A percentile compares a stretch with the other conserved stretches of the same genome.
Conservation (phyloP, 2,329 filamentous ascomycete species). For the Cordyceps javanica region DNA sequence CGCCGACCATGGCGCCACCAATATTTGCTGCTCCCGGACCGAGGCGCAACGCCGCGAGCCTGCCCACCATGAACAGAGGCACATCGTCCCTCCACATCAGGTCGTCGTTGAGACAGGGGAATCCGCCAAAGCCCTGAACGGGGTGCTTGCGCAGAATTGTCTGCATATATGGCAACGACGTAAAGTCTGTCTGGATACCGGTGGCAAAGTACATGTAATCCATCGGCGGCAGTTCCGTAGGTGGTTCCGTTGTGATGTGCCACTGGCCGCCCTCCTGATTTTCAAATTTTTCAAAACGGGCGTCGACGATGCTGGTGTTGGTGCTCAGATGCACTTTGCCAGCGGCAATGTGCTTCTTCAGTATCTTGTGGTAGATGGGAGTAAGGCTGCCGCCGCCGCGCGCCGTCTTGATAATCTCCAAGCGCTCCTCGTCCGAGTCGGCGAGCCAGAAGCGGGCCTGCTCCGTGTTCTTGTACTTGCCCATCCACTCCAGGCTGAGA, state of each 20-base stretch:
- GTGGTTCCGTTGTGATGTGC: constrained; percentile 45
- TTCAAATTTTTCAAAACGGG: constrained; percentile 38
- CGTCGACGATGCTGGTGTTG: constrained; percentile 48
- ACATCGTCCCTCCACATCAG: constrained; percentile 69
- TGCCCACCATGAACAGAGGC: constrained; percentile 65
- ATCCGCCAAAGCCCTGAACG: constrained; percentile 54
- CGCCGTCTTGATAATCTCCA: constrained; percentile 58
- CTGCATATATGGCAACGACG: constrained; percentile 53
- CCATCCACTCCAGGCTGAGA: constrained; percentile 70
- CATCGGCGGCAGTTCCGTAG: constrained; percentile 45
- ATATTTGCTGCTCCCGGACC: constrained; percentile 70
- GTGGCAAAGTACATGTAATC: constrained; percentile 74
- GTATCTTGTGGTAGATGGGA: constrained; percentile 58
- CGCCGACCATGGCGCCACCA: constrained; percentile 65
- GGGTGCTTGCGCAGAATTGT: constrained; percentile 54
- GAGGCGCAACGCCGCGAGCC: constrained; percentile 59
- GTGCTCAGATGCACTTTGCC: constrained; percentile 51
- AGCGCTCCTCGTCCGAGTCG: constrained; percentile 62
- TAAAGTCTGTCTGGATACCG: constrained; percentile 59
- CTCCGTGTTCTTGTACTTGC: constrained; percentile 72
- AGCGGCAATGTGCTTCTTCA: constrained; percentile 51
- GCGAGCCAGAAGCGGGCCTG: constrained; percentile 74
- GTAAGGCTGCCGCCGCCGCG: constrained; percentile 73
- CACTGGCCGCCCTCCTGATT: constrained; percentile 29
- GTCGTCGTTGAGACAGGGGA: constrained; percentile 70